Evolutionary conservation across 805 yeast genomes (phyloP).

Genomic region (Starmerella bombicola): DNA sequence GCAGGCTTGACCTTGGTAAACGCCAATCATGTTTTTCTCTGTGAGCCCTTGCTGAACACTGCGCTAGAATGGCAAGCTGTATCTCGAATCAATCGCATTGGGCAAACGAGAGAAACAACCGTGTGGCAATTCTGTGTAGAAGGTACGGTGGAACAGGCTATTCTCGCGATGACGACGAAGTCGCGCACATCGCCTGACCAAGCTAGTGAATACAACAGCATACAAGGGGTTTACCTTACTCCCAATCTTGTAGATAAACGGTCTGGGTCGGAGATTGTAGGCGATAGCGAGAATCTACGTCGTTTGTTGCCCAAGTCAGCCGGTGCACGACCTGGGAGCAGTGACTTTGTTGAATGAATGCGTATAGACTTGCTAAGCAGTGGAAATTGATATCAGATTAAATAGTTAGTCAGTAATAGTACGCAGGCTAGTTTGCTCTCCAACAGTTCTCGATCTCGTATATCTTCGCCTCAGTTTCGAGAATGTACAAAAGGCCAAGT

Average conservation of each 20-base stretch:
- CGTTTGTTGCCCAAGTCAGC: neutral
- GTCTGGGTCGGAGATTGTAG: conserved; percentile 21
- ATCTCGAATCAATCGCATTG: conserved; percentile 83
- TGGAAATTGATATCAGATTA: too few relatives aligned
- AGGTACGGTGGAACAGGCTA: conserved; percentile 80
- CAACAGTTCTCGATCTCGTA: conserved; percentile 13
- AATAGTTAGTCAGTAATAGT: too few relatives aligned
- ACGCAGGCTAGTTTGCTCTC: conserved; percentile 1
- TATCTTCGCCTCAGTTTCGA: conserved; percentile 8
- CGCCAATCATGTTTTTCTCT: conserved; percentile 81
- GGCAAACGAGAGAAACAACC: conserved; percentile 66
- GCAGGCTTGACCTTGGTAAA: conserved; percentile 81
- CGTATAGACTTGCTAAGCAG: too few relatives aligned
- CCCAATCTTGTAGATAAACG: conserved; percentile 15
- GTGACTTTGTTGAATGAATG: too few relatives aligned
- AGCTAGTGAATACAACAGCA: conserved; percentile 14
- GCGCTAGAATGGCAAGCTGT: conserved; percentile 85
- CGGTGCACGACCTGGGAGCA: too few relatives aligned
- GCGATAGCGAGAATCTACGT: conserved; percentile 4
- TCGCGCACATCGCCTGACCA: conserved; percentile 34
- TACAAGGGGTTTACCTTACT: conserved; percentile 13
- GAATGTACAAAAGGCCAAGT: neutral
- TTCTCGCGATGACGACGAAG: conserved; percentile 53
- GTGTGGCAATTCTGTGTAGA: conserved; percentile 87
- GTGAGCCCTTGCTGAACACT: conserved; percentile 85